A percentile compares a stretch with the other conserved stretches of the same genome.
These are phyloP conservation scores for Cicer bijugum DNA, from an alignment of 306 rosid species.

Conservation along the genomic window DNA sequence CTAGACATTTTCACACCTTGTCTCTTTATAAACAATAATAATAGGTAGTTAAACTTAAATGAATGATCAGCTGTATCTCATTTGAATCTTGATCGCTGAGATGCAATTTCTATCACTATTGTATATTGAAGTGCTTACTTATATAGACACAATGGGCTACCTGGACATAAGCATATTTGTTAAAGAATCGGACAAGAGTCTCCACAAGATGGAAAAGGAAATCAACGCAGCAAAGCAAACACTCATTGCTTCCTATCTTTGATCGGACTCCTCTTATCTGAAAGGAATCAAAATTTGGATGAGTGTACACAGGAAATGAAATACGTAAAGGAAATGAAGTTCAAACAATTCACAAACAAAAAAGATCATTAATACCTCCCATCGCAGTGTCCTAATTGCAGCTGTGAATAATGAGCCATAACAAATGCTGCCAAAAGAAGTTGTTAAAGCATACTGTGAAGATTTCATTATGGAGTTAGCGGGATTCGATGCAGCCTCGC, in stretches of 20 bases:
- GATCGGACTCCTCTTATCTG: slow-evolving; percentile 95
- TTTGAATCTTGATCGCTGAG: neutral
- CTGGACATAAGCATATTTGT: slow-evolving; percentile 99
- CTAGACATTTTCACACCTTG: neutral
- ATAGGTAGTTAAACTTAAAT: slow-evolving; percentile 1
- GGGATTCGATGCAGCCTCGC: slow-evolving; percentile 67
- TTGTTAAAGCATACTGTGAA: slow-evolving; percentile 76
- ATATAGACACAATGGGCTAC: slow-evolving; percentile 49
- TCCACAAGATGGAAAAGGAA: slow-evolving; percentile 95
- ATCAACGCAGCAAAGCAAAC: slow-evolving; percentile 96
- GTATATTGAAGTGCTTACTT: slow-evolving; percentile 1
- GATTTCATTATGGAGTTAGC: slow-evolving; percentile 69
- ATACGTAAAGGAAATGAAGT: slow-evolving; percentile 9
- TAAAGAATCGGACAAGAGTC: slow-evolving; percentile 95
- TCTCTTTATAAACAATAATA: neutral
- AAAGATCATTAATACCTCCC: slow-evolving; percentile 67
- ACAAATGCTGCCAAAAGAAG: slow-evolving; percentile 97
- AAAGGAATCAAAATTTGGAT: slow-evolving; percentile 25
- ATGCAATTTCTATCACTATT: slow-evolving; percentile 11
- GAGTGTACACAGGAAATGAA: slow-evolving; percentile 22
- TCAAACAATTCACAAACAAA: slow-evolving; percentile 38
- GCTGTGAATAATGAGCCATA: slow-evolving; percentile 98
- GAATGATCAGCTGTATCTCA: neutral
- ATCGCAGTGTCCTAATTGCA: slow-evolving; percentile 88
- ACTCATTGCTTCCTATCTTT: slow-evolving; percentile 91